Percentiles rank a stretch among this genome's conserved stretches.
phyloP scores from a whole-genome alignment of 148 eudicot genomes.

The Rhododendron ferrugineum region DNA sequence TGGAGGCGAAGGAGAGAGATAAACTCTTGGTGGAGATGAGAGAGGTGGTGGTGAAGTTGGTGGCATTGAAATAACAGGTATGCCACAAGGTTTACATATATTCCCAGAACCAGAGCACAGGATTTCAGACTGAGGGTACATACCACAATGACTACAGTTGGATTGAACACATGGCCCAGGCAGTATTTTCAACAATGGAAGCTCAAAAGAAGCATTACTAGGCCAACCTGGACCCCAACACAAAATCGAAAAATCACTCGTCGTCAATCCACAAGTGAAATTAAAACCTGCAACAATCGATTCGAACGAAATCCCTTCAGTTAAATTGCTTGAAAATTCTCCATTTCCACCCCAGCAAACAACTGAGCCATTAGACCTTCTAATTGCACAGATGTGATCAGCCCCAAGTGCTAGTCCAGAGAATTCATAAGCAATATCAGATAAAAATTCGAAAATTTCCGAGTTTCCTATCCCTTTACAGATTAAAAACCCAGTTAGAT shows the following conservation, averaged over 20 bases:
- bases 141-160: conserved; percentile 43
- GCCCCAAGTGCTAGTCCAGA: conserved; percentile 11
- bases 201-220: background rate
- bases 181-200: conserved; percentile 15
- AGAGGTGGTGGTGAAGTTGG: conserved; percentile 19
- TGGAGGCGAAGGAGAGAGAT: conserved; percentile 24
- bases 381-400: conserved; percentile 9
- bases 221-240: conserved; percentile 31
- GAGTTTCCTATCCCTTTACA: conserved; percentile 46
- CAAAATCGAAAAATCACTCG: conserved; percentile 9
- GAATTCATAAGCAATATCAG: conserved; percentile 7
- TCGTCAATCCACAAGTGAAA: conserved; percentile 22
- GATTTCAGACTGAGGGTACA: conserved; percentile 49
- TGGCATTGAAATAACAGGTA: background rate
- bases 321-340: conserved; percentile 33
- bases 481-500: conserved; percentile 35
- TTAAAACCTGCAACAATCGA: conserved; percentile 16
- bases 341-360: conserved; percentile 69
- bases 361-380: conserved; percentile 3
- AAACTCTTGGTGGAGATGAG: conserved; percentile 17
- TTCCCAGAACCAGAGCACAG: conserved; percentile 62
- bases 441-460: conserved; percentile 38
- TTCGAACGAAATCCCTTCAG: conserved; percentile 36
- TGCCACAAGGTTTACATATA: conserved; percentile 52
- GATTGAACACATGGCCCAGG: conserved; percentile 25